Evolutionary conservation across 441 rosid genomes (phyloP).

Genomic region (Mallotus repandus): DNA sequence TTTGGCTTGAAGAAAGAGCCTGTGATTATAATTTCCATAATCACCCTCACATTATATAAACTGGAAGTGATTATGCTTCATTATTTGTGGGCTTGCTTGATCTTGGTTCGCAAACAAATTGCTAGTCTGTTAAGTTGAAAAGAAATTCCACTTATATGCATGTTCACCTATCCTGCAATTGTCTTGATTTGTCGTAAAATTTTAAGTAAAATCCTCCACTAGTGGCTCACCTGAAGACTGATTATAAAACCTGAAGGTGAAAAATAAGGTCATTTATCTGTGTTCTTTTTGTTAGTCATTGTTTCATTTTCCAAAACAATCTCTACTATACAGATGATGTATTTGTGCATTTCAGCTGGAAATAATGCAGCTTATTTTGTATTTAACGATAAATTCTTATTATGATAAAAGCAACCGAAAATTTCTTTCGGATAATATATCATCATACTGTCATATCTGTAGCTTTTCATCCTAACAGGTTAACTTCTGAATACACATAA

Average conservation of each 20-base stretch:
- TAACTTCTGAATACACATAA: background rate
- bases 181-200: background rate
- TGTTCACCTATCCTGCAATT: background rate
- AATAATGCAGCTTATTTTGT: background rate
- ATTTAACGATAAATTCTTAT: background rate
- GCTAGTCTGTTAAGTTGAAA: constrained; percentile 2
- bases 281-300: too few species aligned
- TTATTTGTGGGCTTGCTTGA: background rate
- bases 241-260: too few species aligned
- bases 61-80: background rate
- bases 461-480: background rate
- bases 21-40: background rate
- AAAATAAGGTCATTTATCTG: too few species aligned
- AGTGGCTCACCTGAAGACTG: background rate
- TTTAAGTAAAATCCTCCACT: background rate
- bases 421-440: background rate
- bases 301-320: background rate
- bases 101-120: background rate
- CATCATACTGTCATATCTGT: background rate
- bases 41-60: background rate
- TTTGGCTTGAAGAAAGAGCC: background rate
- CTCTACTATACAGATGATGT: background rate
- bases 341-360: background rate
- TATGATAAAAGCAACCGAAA: background rate
- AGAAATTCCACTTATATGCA: background rate